phyloP scores from a whole-genome alignment of 2,329 filamentous ascomycete species.

The Rhinocladiella similis region DNA sequence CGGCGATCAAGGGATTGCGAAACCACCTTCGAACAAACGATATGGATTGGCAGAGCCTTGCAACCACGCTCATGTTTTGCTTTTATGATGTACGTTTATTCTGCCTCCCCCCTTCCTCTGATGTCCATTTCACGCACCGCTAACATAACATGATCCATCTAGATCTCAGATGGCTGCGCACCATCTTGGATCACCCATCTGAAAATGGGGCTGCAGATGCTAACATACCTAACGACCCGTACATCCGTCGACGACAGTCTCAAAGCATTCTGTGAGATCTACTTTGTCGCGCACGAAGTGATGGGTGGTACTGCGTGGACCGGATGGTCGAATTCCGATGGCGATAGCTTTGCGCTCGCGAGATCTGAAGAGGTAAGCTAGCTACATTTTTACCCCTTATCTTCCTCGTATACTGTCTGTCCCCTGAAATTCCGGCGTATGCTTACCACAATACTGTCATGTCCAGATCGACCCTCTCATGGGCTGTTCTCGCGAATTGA shows the following conservation, averaged over 20 bases:
- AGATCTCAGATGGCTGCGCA: slow-evolving; percentile 35
- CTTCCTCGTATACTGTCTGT: too few relatives aligned
- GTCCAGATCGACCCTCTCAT: too few relatives aligned
- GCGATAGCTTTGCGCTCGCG: not conserved
- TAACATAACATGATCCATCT: too few relatives aligned
- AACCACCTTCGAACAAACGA: slow-evolving; percentile 23
- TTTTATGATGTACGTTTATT: slow-evolving; percentile 30
- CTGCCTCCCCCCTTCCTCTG: too few relatives aligned
- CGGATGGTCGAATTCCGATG: too few relatives aligned
- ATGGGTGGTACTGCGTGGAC: slow-evolving; percentile 32
- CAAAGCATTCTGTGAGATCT: slow-evolving; percentile 32
- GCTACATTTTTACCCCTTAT: too few relatives aligned
- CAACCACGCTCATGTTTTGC: slow-evolving; percentile 37
- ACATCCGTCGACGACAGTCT: slow-evolving; percentile 26
- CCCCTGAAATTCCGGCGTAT: too few relatives aligned
- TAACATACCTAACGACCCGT: slow-evolving; percentile 21
- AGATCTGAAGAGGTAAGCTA: slow-evolving; percentile 2
- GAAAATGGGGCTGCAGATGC: slow-evolving; percentile 32
- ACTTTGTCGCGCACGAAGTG: slow-evolving; percentile 38
- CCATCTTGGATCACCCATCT: slow-evolving; percentile 37
- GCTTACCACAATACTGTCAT: too few relatives aligned
- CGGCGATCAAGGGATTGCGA: slow-evolving; percentile 31
- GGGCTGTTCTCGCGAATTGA: too few relatives aligned
- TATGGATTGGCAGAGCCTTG: slow-evolving; percentile 30
- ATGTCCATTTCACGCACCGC: too few relatives aligned